Evolutionary conservation across 2,329 filamentous ascomycete genomes (phyloP).

Genomic region (Penicillium hesseltinei): DNA sequence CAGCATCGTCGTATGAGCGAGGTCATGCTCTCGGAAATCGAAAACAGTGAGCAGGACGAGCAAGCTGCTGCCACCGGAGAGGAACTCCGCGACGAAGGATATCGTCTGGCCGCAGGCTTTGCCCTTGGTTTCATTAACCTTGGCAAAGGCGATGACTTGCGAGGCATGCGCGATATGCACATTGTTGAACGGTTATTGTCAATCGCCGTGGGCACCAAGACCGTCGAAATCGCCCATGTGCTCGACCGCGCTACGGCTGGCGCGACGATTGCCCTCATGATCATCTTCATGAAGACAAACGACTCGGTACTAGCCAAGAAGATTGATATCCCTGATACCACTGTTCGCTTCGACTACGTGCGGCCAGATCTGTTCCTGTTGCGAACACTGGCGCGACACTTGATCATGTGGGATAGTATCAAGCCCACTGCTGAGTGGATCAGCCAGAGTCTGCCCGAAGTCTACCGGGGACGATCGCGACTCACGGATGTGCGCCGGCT

Average conservation of each 20-base stretch:
- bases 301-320: conserved; percentile 83
- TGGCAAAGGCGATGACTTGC: conserved; percentile 82
- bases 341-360: conserved; percentile 91
- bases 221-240: conserved; percentile 87
- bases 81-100: conserved; percentile 87
- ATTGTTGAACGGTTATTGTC: conserved; percentile 83
- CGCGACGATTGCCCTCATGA: conserved; percentile 82
- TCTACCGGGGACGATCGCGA: conserved; percentile 63
- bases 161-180: conserved; percentile 88
- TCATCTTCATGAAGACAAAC: conserved; percentile 97
- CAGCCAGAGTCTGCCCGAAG: conserved; percentile 65
- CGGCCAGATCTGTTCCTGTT: conserved; percentile 89
- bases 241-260: conserved; percentile 89
- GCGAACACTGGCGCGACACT: conserved; percentile 80
- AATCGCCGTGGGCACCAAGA: conserved; percentile 83
- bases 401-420: conserved; percentile 91
- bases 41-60: conserved; percentile 80
- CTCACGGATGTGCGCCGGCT: conserved; percentile 62
- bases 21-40: conserved; percentile 96
- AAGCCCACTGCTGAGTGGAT: conserved; percentile 74
- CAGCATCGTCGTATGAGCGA: conserved; percentile 98
- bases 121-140: conserved; percentile 93
- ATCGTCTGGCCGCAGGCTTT: conserved; percentile 89
- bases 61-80: conserved; percentile 62
- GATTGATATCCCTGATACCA: conserved; percentile 86